Conservation (phyloP, 2,329 filamentous ascomycete species). For the Bisporella sp. region DNA sequence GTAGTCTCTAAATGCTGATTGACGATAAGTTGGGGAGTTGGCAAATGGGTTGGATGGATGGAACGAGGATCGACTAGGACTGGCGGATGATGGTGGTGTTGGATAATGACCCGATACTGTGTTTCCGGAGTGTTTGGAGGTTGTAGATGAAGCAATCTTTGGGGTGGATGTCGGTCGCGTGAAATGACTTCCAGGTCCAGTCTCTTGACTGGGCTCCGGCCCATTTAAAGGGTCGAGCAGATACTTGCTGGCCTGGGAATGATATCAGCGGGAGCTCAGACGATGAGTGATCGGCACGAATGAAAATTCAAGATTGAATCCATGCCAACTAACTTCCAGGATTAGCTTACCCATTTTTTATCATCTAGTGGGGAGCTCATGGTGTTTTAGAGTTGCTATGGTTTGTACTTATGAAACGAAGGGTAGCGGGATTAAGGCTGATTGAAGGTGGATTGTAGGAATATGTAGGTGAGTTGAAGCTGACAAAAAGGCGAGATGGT, state of each 20-base stretch:
- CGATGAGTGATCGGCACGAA: neutral
- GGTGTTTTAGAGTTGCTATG: neutral
- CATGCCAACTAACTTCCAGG: neutral
- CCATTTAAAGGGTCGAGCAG: slow-evolving; percentile 63
- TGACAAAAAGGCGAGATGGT: too few species aligned
- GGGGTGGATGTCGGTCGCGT: neutral
- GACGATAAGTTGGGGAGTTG: slow-evolving; percentile 12
- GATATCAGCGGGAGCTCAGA: neutral
- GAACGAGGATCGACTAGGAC: slow-evolving; percentile 41
- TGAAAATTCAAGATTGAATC: neutral
- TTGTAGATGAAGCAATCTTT: slow-evolving; percentile 2
- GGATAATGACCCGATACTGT: slow-evolving; percentile 24
- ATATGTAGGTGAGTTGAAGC: too few species aligned
- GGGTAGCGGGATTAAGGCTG: too few species aligned
- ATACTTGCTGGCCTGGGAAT: slow-evolving; percentile 52
- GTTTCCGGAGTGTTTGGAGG: slow-evolving; percentile 13
- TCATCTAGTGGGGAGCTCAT: slow-evolving; percentile 29
- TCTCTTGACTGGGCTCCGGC: slow-evolving; percentile 61
- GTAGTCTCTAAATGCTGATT: slow-evolving; percentile 19
- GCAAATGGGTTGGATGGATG: slow-evolving; percentile 37
- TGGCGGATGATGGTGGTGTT: slow-evolving; percentile 48
- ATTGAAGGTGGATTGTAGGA: too few species aligned
- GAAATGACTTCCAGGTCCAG: slow-evolving; percentile 51
- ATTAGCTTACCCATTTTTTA: slow-evolving; percentile 42
- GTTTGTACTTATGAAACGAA: too few species aligned